Percentiles rank a stretch among this genome's conserved stretches.
phyloP scores from a whole-genome alignment of 495 filamentous ascomycete genomes.

The Aspergillus ostianus region DNA sequence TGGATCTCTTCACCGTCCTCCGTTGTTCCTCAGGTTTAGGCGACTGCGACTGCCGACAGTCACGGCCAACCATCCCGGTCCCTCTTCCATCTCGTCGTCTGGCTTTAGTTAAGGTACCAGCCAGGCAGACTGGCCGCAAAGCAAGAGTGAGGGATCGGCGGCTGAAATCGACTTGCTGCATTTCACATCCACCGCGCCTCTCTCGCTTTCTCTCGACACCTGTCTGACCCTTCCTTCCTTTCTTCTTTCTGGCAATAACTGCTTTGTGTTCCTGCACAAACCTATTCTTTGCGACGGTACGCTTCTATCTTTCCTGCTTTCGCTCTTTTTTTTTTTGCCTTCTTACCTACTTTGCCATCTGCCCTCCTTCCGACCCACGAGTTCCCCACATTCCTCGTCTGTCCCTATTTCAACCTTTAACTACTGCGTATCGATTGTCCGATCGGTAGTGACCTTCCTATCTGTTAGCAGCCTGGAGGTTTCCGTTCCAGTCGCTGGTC shows the following conservation, averaged over 20 bases:
- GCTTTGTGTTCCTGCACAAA: neutral
- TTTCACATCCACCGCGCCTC: slow-evolving; percentile 1
- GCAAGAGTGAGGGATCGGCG: slow-evolving; percentile 27
- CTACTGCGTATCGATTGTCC: slow-evolving; percentile 11
- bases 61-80: neutral
- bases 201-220: neutral
- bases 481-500: slow-evolving; percentile 10
- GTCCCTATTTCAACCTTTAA: slow-evolving; percentile 7
- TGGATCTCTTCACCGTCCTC: slow-evolving; percentile 1
- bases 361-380: slow-evolving; percentile 3
- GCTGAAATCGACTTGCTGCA: slow-evolving; percentile 10
- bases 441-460: slow-evolving; percentile 10
- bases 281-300: slow-evolving; percentile 5
- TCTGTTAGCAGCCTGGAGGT: slow-evolving; percentile 8
- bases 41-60: neutral
- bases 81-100: neutral
- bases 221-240: slow-evolving; percentile 14
- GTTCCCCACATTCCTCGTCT: slow-evolving; percentile 7
- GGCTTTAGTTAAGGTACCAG: neutral
- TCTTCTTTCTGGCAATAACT: slow-evolving; percentile 4
- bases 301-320: slow-evolving; percentile 5
- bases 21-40: slow-evolving; percentile 6
- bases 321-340: neutral
- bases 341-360: slow-evolving; percentile 6
- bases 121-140: neutral